These are phyloP conservation scores for Lonicera japonica DNA, from an alignment of 129 eudicot species.

Conservation along the genomic window DNA sequence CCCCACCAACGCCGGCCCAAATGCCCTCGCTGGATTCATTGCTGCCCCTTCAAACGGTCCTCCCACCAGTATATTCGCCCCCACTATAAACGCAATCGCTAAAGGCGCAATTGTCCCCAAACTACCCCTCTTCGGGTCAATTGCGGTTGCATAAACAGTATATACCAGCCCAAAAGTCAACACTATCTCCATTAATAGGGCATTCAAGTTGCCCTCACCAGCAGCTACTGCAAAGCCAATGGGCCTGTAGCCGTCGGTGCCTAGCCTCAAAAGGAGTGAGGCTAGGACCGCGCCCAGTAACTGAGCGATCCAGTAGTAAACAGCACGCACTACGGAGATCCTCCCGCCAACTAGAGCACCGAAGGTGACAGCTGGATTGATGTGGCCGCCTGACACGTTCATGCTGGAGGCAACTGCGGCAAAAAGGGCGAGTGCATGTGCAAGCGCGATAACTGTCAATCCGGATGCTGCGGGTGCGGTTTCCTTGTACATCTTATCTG, in stretches of 20 bases:
- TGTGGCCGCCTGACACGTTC: slow-evolving; percentile 83
- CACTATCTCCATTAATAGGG: slow-evolving; percentile 44
- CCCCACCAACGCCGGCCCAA: slow-evolving; percentile 59
- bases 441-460: slow-evolving; percentile 56
- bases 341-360: slow-evolving; percentile 82
- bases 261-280: slow-evolving; percentile 42
- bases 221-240: slow-evolving; percentile 7
- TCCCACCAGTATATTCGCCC: slow-evolving; percentile 58
- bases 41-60: slow-evolving; percentile 63
- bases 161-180: slow-evolving; percentile 56
- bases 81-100: slow-evolving; percentile 53
- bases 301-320: slow-evolving; percentile 83
- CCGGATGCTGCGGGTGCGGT: slow-evolving; percentile 35
- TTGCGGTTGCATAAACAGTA: slow-evolving; percentile 56
- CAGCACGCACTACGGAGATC: slow-evolving; percentile 66
- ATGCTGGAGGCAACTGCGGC: slow-evolving; percentile 79
- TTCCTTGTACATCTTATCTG: slow-evolving; percentile 53
- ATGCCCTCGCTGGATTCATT: slow-evolving; percentile 58
- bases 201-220: slow-evolving; percentile 41
- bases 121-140: slow-evolving; percentile 49
- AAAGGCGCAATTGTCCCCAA: slow-evolving; percentile 54
- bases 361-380: slow-evolving; percentile 84
- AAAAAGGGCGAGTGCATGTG: slow-evolving; percentile 64
- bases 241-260: slow-evolving; percentile 45
- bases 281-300: slow-evolving; percentile 82